Evolutionary conservation across 495 filamentous ascomycete genomes (phyloP).

Genomic region (Podospora pseudoanserina): DNA sequence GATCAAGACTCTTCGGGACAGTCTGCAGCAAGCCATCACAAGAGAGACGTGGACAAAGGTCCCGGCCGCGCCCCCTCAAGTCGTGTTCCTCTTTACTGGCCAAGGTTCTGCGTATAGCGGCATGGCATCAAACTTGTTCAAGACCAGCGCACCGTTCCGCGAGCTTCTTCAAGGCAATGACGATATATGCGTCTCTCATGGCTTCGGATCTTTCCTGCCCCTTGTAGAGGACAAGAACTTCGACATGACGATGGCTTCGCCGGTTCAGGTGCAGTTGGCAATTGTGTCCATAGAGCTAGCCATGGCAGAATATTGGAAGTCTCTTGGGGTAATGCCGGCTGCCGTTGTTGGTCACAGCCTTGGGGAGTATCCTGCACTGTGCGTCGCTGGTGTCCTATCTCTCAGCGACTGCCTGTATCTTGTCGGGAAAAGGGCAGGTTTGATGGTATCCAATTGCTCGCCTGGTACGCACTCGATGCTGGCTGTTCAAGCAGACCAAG

Average conservation of each 20-base stretch:
- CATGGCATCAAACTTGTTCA: conserved; percentile 65
- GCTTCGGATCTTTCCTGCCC: conserved; percentile 61
- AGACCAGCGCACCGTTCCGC: conserved; percentile 54
- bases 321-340: conserved; percentile 68
- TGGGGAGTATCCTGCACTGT: conserved; percentile 80
- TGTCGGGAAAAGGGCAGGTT: conserved; percentile 67
- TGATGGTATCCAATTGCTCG: conserved; percentile 65
- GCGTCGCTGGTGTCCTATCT: conserved; percentile 72
- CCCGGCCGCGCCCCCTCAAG: conserved; percentile 35
- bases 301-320: conserved; percentile 67
- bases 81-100: conserved; percentile 64
- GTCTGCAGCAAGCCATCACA: conserved; percentile 2
- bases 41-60: conserved; percentile 44
- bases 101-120: conserved; percentile 61
- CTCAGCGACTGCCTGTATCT: conserved; percentile 72
- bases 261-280: conserved; percentile 69
- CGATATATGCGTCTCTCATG: conserved; percentile 57
- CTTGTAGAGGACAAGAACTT: conserved; percentile 55
- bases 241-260: conserved; percentile 55
- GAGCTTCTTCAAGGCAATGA: conserved; percentile 62
- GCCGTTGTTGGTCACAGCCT: conserved; percentile 79
- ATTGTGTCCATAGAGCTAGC: conserved; percentile 80
- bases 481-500: conserved; percentile 33
- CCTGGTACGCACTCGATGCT: conserved; percentile 66
- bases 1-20: not conserved